Conservation (phyloP, 2,329 filamentous ascomycete species). For the Thermothelomyces thermophilus region DNA sequence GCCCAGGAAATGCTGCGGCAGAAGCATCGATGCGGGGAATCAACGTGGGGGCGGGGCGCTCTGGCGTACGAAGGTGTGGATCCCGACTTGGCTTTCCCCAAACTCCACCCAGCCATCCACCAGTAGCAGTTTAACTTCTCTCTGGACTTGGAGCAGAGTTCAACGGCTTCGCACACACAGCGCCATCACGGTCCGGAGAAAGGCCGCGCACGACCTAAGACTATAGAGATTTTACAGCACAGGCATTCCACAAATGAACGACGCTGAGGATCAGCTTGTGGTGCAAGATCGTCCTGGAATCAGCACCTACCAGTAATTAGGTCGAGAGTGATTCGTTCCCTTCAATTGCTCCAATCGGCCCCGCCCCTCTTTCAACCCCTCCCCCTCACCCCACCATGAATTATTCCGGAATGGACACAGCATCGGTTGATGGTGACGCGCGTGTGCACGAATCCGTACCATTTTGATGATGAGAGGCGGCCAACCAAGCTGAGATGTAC, state of each 20-base stretch:
- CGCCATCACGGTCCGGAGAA: background rate
- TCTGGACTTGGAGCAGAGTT: background rate
- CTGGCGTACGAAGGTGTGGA: background rate
- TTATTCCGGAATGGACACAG: constrained; percentile 15
- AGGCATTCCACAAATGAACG: too few relatives aligned
- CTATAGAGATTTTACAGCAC: background rate
- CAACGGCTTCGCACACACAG: background rate
- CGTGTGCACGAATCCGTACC: background rate
- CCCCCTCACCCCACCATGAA: constrained; percentile 16
- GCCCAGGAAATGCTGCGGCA: background rate
- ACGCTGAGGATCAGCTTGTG: background rate
- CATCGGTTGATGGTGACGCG: constrained; percentile 1
- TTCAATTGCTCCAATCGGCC: constrained; percentile 12
- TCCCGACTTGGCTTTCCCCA: constrained; percentile 12
- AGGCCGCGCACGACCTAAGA: background rate
- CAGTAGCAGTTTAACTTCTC: background rate
- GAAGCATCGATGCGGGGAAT: constrained; percentile 6
- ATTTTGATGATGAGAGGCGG: background rate
- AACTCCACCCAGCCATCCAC: constrained; percentile 5
- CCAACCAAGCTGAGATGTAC: background rate
- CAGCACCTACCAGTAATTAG: too few relatives aligned
- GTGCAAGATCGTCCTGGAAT: background rate
- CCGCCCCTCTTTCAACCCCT: constrained; percentile 1
- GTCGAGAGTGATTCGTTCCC: background rate
- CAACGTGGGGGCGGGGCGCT: constrained; percentile 10